Percentiles rank a stretch among this genome's conserved stretches.
phyloP scores from a whole-genome alignment of 2,329 filamentous ascomycete species.

The Fusarium chuoi region DNA sequence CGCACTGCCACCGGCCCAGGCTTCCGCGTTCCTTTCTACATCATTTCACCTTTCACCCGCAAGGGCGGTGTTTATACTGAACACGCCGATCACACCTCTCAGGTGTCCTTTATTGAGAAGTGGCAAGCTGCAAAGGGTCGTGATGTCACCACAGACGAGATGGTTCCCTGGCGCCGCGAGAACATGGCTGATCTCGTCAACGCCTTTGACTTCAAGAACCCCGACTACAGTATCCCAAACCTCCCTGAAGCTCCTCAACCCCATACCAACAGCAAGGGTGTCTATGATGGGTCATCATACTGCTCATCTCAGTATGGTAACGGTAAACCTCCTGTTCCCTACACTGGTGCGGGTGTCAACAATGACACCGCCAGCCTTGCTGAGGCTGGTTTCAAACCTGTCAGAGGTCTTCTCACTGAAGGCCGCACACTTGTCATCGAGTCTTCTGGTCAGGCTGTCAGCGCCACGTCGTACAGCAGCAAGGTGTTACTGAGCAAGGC shows the following conservation, averaged over 20 bases:
- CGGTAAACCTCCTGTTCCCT: background rate
- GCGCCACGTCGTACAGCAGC: accelerated
- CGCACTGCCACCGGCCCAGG: background rate
- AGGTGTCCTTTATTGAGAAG: background rate
- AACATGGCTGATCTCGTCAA: conserved; percentile 17
- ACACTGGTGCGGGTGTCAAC: background rate
- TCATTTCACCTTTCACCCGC: conserved; percentile 4
- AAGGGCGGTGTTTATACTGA: conserved; percentile 14
- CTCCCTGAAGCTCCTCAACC: background rate
- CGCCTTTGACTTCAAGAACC: conserved; percentile 14
- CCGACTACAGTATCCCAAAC: background rate
- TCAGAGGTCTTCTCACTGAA: background rate
- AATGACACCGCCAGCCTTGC: background rate
- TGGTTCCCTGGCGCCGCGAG: conserved; percentile 6
- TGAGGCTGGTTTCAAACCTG: conserved; percentile 1
- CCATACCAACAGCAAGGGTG: background rate
- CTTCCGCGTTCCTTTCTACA: conserved; percentile 5
- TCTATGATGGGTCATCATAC: background rate
- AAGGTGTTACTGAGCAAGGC: background rate
- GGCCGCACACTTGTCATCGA: background rate
- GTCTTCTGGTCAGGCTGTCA: background rate
- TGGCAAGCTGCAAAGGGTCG: conserved; percentile 19
- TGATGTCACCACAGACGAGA: background rate
- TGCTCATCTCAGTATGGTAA: background rate
- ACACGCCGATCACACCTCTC: conserved; percentile 8